Evolutionary conservation across 31 red algal genomes (phyloP).

Genomic region (Asparagopsis taxiformis): DNA sequence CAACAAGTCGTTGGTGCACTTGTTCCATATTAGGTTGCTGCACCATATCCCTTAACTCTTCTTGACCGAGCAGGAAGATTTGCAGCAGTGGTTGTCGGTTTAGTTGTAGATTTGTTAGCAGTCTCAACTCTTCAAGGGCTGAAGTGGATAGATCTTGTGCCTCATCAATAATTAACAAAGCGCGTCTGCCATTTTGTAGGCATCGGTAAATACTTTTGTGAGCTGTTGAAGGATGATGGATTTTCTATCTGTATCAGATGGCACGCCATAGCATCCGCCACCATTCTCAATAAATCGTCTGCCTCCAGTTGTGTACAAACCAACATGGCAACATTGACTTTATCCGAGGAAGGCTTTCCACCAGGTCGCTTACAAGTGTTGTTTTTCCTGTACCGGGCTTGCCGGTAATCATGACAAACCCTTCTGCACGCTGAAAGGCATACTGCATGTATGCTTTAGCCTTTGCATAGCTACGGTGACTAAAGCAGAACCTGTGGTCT

Average conservation of each 20-base stretch:
- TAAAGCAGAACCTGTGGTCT: no score
- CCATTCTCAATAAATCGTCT: background rate
- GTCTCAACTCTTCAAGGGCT: background rate
- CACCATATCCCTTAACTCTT: background rate
- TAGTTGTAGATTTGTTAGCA: constrained; percentile 13
- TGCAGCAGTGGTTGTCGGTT: constrained; percentile 1
- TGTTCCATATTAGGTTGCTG: background rate
- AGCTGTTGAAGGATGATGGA: background rate
- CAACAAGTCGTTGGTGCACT: constrained; percentile 1
- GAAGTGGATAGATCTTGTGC: background rate
- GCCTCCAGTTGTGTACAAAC: background rate
- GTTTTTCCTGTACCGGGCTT: constrained; percentile 15
- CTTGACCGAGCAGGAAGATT: constrained; percentile 7
- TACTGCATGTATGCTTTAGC: no score
- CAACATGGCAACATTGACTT: background rate
- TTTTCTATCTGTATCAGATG: background rate
- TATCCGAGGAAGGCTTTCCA: background rate
- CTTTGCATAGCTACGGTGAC: no score
- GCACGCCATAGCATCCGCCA: background rate
- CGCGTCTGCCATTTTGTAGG: background rate
- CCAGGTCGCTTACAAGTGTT: constrained; percentile 1
- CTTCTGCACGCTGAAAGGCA: no score
- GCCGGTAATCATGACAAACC: constrained; percentile 8
- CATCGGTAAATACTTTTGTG: background rate
- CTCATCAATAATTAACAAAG: constrained; percentile 11